Percentiles rank a stretch among this genome's conserved stretches.
Conservation (phyloP, 345 rosid genomes). For the Trapa bicornis region DNA sequence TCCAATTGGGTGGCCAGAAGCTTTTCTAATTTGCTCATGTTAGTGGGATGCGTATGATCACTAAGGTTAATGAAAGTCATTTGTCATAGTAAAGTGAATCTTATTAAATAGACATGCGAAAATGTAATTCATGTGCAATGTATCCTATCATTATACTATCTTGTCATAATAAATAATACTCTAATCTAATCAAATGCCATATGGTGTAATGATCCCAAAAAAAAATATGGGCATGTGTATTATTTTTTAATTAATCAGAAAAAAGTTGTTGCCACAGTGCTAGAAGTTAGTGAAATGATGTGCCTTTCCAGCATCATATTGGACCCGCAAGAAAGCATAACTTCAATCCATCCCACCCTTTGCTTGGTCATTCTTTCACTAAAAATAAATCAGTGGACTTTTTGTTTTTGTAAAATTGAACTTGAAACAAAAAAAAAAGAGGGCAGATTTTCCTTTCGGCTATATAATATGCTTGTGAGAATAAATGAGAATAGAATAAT, state of each 20-base stretch:
- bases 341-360: constrained; percentile 4
- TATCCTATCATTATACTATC: no score
- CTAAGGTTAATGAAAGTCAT: no score
- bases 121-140: no score
- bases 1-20: no score
- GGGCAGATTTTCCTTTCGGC: neutral
- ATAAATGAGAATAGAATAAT: no score
- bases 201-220: neutral
- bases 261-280: constrained; percentile 11
- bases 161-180: neutral
- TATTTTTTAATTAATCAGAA: constrained; percentile 1
- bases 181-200: neutral
- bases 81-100: no score
- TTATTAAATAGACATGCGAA: no score
- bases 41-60: no score
- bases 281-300: neutral
- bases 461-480: neutral
- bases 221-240: neutral
- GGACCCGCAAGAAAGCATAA: constrained; percentile 7
- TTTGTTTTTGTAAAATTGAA: neutral
- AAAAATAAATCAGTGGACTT: neutral
- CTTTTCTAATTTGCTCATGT: no score
- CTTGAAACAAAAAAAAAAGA: no score
- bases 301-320: constrained; percentile 3
- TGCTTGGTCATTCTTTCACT: constrained; percentile 6